Evolutionary conservation across 2,329 filamentous ascomycete genomes (phyloP).

Genomic region (Plenodomus biglobosus): DNA sequence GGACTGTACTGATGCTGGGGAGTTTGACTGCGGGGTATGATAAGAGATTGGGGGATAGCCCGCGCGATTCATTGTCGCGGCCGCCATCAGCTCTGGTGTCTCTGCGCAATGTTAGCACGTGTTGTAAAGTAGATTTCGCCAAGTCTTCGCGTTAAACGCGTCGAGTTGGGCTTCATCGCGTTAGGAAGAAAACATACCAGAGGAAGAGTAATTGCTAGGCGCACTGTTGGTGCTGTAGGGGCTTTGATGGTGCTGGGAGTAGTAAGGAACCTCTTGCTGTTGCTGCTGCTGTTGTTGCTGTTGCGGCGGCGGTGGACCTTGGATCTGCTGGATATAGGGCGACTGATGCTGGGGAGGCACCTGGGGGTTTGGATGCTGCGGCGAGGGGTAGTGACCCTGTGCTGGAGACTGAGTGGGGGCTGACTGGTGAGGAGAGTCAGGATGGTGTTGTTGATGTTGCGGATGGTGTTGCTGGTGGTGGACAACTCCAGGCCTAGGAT

Average conservation of each 20-base stretch:
- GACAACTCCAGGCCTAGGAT: constrained; percentile 71
- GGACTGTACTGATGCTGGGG: constrained; percentile 88
- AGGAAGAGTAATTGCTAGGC: constrained; percentile 81
- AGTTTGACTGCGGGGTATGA: constrained; percentile 93
- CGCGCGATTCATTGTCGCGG: constrained; percentile 65
- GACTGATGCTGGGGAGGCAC: constrained; percentile 54
- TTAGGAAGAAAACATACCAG: constrained; percentile 44
- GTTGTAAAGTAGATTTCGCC: not conserved
- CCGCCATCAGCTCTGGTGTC: constrained; percentile 69
- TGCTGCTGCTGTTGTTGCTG: constrained; percentile 73
- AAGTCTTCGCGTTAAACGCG: not conserved
- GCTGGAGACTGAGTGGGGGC: constrained; percentile 60
- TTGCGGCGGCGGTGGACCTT: constrained; percentile 63
- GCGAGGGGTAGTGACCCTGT: constrained; percentile 65
- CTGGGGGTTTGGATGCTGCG: constrained; percentile 64
- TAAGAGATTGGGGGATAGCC: constrained; percentile 81
- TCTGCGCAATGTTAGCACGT: constrained; percentile 63
- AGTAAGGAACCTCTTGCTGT: constrained; percentile 69
- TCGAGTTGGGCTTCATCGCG: constrained; percentile 1
- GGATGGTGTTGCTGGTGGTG: constrained; percentile 54
- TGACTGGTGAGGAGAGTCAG: constrained; percentile 63
- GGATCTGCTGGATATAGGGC: constrained; percentile 68
- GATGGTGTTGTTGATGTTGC: constrained; percentile 56
- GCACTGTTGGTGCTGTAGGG: constrained; percentile 82
- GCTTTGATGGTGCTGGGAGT: constrained; percentile 78